Conservation (phyloP, 1,139 yeast genomes). For the Blastobotrys buckinghamii region DNA sequence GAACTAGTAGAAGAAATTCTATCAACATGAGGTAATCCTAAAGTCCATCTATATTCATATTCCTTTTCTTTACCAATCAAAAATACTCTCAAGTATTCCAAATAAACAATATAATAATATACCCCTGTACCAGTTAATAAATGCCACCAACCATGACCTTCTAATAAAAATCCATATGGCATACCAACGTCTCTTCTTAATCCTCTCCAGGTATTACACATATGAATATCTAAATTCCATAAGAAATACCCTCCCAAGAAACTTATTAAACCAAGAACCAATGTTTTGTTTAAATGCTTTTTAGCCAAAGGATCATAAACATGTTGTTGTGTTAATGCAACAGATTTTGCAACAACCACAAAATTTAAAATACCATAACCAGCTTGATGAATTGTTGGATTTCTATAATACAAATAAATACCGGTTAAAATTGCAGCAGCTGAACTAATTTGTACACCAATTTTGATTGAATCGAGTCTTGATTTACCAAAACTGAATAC, state of each 20-base stretch:
- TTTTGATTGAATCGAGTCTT: conserved; percentile 32
- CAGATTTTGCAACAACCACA: conserved; percentile 53
- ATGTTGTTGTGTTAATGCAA: conserved; percentile 43
- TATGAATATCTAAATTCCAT: conserved; percentile 83
- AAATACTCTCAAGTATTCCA: conserved; percentile 63
- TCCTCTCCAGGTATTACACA: conserved; percentile 59
- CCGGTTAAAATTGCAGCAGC: conserved; percentile 54
- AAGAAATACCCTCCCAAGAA: conserved; percentile 69
- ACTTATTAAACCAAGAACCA: conserved; percentile 54
- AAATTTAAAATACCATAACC: conserved; percentile 64
- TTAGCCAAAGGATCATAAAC: conserved; percentile 47
- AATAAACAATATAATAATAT: conserved; percentile 53
- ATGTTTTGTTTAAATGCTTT: conserved; percentile 45
- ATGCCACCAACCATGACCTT: conserved; percentile 99
- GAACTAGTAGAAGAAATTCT: background rate
- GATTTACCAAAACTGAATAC: conserved; percentile 62
- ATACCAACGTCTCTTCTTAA: conserved; percentile 68
- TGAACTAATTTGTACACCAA: conserved; percentile 30
- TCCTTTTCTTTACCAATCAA: conserved; percentile 47
- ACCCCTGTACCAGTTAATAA: conserved; percentile 79
- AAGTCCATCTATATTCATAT: conserved; percentile 49
- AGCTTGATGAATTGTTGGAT: conserved; percentile 85
- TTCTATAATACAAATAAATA: conserved; percentile 57
- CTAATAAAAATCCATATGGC: conserved; percentile 83
- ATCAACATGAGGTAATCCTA: conserved; percentile 40